Evolutionary conservation across 805 yeast genomes (phyloP), one percentile per base, ranked within the genome.

Genomic region (Debaryomyces castellii): DNA sequence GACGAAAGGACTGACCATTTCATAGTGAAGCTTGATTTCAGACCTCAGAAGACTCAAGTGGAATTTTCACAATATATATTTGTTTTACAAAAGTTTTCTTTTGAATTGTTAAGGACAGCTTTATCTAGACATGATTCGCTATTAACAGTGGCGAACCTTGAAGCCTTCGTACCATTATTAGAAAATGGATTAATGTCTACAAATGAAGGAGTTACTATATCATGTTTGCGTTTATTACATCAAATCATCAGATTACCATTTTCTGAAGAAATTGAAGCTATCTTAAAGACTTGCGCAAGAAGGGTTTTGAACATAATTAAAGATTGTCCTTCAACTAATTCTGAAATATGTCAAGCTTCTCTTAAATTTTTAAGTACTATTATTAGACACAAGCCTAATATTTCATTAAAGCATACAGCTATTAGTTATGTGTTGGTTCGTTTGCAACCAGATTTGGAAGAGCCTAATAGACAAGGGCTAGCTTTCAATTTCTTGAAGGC

Each of bases 401-500:
- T 89, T 37, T 71, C 78, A 40, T 62, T 90, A 53, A 87, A 86
- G 53, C 85, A 83, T 25, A 69, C 81, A 2, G 89, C 96, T 0
- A 61, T 90, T 30, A 83, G 87, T 45, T 89, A 85, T 59, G 70
- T 92, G 20, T 67, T 94, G 50, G 78, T 80, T 9, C 76, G 87
- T 52, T 70, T 94, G 37, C 81, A 80, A 59, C 95, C 97, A 1
- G 98, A 94, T 66, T 69, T 94, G 49, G 90, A 87, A 57, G 96
- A 92, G 54, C 96, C 96, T 9, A 84, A 80, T 53, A 80, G 85
- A 51, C 97, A 92, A 62, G 90, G 96, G 34, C 74, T 89, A 37
- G 96, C 97, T 0, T 89, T 91, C 64, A 82, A 84, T 43, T 90
- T 92, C 55, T 63, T 94, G 54, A 85, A 84, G 51, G 81, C 97